Evolutionary conservation across 768 basidiomycete species (phyloP), one percentile per base, ranked within the genome.

Genomic region (Podaxis sp.): DNA sequence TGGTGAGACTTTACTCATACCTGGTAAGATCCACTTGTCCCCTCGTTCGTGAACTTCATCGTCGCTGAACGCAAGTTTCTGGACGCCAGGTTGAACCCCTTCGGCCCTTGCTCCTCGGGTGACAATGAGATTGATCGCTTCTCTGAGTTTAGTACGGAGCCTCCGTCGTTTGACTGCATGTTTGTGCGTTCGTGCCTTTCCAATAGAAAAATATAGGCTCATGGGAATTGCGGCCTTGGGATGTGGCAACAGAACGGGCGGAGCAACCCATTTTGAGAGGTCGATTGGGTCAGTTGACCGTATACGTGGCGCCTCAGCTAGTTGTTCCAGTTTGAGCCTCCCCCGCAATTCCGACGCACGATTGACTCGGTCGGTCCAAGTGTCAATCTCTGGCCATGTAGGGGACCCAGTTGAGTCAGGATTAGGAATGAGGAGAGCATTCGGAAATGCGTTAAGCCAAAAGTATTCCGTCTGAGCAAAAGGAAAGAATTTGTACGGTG

Each of bases 111-210:
- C 60, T 20, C 60, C 60, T 17, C 52, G 52, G 2, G 52, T 50
- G 11, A 62, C 60, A 15, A 55, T 46, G 17, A 54, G 44, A 36
- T 55, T 62, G 7, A 62, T 49, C 4, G 53, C 44, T 17, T 36
- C 60, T 22, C 37, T 62, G 12, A 55, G 20, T n/a, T 36, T 62
- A 2, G 60, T 62, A 2, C 60, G 60, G 13, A 62, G 40, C 37
- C 41, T 62, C 44, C 60, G 52, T 17, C 60, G 53, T 48, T 55
- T 62, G 20, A 46, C 53, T 12, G 41, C 40, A 17, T 62, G 60
- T n/a, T 62, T 62, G 41, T 62, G 60, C 1, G 60, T 62, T 20
- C 53, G 52, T 22, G 60, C 60, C 8, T 62, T 62, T 33, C 53
- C 33, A 24, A 46, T 62, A 2, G 53, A 44, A 48, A 62, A 62